A percentile compares a stretch with the other conserved stretches of the same genome.
Conservation (phyloP, 768 basidiomycete species). For the Leccinum fibrillosum region DNA sequence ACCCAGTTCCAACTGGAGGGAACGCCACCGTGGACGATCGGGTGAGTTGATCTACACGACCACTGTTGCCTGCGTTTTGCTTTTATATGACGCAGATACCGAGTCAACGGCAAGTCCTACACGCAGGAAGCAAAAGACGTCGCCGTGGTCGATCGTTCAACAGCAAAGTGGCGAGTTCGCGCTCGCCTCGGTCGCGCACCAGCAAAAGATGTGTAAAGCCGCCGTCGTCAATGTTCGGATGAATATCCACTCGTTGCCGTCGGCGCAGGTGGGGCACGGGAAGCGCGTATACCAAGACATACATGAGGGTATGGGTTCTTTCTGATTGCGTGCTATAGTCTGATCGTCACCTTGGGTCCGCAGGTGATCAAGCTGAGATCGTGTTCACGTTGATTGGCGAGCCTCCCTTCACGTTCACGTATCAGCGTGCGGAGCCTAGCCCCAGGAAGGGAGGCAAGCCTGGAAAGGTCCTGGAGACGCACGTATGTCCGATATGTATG, state of each 20-base stretch:
- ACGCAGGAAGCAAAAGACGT: slow-evolving; percentile 73
- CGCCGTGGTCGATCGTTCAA: slow-evolving; percentile 83
- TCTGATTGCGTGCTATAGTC: background rate
- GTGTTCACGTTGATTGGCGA: slow-evolving; percentile 86
- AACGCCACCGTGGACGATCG: slow-evolving; percentile 87
- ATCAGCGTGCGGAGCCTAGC: slow-evolving; percentile 76
- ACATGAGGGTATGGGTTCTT: slow-evolving; percentile 67
- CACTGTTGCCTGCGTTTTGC: background rate
- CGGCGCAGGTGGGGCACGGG: slow-evolving; percentile 86
- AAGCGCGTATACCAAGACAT: slow-evolving; percentile 80
- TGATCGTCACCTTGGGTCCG: background rate
- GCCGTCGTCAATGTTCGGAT: slow-evolving; percentile 72
- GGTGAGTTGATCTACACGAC: slow-evolving; percentile 41
- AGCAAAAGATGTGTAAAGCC: slow-evolving; percentile 89
- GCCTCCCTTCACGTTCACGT: slow-evolving; percentile 95
- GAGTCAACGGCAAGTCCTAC: slow-evolving; percentile 71
- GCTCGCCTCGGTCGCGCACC: slow-evolving; percentile 87
- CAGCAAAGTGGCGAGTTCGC: slow-evolving; percentile 80
- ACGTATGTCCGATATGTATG: no score
- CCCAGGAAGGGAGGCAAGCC: slow-evolving; percentile 65
- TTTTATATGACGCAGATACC: slow-evolving; percentile 53
- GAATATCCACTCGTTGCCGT: slow-evolving; percentile 77
- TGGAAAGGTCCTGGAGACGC: slow-evolving; percentile 84
- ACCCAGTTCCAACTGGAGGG: slow-evolving; percentile 94
- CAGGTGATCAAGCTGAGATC: slow-evolving; percentile 93